Evolutionary conservation across 1,284 basidiomycete genomes (phyloP).

Genomic region (Malassezia brasiliensis): DNA sequence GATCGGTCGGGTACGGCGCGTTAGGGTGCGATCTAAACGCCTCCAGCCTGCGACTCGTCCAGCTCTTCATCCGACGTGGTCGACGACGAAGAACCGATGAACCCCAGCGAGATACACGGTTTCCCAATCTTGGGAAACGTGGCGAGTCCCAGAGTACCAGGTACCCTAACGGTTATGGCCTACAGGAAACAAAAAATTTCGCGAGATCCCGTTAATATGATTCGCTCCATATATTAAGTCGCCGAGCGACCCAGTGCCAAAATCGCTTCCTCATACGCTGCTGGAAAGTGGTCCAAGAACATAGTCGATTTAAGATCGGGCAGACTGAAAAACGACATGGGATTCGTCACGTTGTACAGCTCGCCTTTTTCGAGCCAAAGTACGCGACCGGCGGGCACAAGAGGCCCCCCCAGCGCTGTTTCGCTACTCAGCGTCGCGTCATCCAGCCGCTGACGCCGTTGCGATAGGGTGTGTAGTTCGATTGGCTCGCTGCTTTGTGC

Average conservation of each 20-base stretch:
- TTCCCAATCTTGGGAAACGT: too few species aligned
- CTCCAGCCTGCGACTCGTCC: background rate
- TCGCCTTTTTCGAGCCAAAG: slow-evolving; percentile 32
- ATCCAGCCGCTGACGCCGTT: slow-evolving; percentile 33
- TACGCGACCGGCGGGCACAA: slow-evolving; percentile 36
- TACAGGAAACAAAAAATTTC: background rate
- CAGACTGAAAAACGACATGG: slow-evolving; percentile 40
- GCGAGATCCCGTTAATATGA: background rate
- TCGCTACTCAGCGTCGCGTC: slow-evolving; percentile 35
- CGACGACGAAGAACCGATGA: too few species aligned
- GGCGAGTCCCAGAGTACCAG: background rate
- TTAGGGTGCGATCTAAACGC: too few species aligned
- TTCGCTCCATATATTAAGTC: slow-evolving; percentile 1
- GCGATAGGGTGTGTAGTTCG: slow-evolving; percentile 36
- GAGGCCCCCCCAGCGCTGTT: slow-evolving; percentile 31
- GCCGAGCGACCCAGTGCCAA: slow-evolving; percentile 19
- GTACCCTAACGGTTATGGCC: slow-evolving; percentile 2
- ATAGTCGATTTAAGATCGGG: slow-evolving; percentile 29
- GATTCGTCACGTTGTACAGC: slow-evolving; percentile 32
- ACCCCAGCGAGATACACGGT: too few species aligned
- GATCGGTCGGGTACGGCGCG: background rate
- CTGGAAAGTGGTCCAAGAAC: slow-evolving; percentile 43
- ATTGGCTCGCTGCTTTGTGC: slow-evolving; percentile 23
- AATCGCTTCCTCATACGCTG: slow-evolving; percentile 42
- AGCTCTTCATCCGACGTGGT: background rate